These are phyloP conservation scores for Colletotrichum lini DNA, from an alignment of 2,329 filamentous ascomycete genomes.

Conservation along the genomic window DNA sequence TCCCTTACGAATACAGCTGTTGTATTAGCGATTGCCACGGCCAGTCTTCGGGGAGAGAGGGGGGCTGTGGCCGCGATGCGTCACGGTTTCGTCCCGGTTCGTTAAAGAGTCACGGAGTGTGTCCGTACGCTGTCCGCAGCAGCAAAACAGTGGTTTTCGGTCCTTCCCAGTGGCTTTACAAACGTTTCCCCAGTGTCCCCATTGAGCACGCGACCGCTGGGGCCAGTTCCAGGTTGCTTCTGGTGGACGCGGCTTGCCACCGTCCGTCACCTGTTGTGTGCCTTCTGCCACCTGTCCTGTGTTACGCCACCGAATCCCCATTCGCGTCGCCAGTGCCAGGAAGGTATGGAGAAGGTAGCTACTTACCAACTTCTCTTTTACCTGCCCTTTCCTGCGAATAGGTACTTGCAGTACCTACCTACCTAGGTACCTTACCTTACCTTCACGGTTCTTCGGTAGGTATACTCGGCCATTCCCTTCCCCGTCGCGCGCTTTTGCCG, in stretches of 20 bases:
- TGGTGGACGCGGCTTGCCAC: conserved; percentile 5
- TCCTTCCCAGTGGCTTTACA: conserved; percentile 7
- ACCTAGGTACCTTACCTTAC: too few species aligned
- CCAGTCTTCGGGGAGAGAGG: conserved; percentile 12
- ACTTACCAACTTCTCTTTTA: neutral
- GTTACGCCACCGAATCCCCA: too few species aligned
- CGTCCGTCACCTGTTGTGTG: neutral
- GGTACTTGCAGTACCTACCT: too few species aligned
- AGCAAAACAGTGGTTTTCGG: neutral
- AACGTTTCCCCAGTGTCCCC: conserved; percentile 14
- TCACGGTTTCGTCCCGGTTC: conserved; percentile 1
- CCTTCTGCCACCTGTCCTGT: too few species aligned
- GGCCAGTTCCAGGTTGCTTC: too few species aligned
- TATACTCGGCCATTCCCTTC: conserved; percentile 15
- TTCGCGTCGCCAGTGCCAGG: too few species aligned
- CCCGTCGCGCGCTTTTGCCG: conserved; percentile 11
- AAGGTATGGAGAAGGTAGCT: neutral
- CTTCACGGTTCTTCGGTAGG: conserved; percentile 9
- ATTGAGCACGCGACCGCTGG: conserved; percentile 25
- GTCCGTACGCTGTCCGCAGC: neutral
- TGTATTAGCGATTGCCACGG: conserved; percentile 14
- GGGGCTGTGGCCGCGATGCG: conserved; percentile 34
- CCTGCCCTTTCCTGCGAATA: neutral
- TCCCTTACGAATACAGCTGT: neutral
- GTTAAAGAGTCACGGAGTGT: too few species aligned